phyloP scores from a whole-genome alignment of 2,329 filamentous ascomycete species.

The Lecanicillium sp. region DNA sequence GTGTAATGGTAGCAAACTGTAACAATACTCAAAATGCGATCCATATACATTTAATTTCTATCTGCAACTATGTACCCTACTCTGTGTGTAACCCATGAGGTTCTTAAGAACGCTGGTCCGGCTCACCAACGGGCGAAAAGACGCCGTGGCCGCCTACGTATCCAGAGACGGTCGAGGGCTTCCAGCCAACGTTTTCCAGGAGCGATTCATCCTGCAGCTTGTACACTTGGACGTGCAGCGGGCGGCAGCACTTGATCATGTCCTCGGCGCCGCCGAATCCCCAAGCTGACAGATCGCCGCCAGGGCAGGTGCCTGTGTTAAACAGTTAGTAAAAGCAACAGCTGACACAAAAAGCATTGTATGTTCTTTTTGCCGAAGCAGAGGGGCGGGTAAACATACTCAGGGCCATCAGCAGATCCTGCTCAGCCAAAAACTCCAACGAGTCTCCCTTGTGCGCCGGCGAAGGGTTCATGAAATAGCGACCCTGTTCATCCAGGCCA shows the following conservation, averaged over 20 bases:
- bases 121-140: slow-evolving; percentile 16
- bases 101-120: slow-evolving; percentile 4
- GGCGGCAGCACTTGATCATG: slow-evolving; percentile 64
- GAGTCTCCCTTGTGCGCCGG: slow-evolving; percentile 48
- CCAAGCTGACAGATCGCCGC: slow-evolving; percentile 76
- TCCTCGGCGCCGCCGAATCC: slow-evolving; percentile 65
- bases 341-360: too few species aligned
- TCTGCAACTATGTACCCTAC: not conserved
- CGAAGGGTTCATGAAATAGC: slow-evolving; percentile 67
- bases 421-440: slow-evolving; percentile 75
- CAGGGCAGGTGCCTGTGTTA: slow-evolving; percentile 58
- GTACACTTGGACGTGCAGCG: slow-evolving; percentile 68
- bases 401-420: slow-evolving; percentile 58
- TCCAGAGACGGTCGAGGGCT: slow-evolving; percentile 45
- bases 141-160: slow-evolving; percentile 64
- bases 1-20: slow-evolving; percentile 8
- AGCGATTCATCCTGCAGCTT: slow-evolving; percentile 46
- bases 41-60: slow-evolving; percentile 1
- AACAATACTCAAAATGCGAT: slow-evolving; percentile 8
- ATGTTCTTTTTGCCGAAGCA: too few species aligned
- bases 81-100: too few species aligned
- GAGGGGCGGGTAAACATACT: slow-evolving; percentile 28
- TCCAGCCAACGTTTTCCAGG: slow-evolving; percentile 52
- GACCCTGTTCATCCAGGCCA: slow-evolving; percentile 61
- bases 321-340: not conserved